phyloP scores from a whole-genome alignment of 2,329 filamentous ascomycete species.

The Alternaria conjuncta region DNA sequence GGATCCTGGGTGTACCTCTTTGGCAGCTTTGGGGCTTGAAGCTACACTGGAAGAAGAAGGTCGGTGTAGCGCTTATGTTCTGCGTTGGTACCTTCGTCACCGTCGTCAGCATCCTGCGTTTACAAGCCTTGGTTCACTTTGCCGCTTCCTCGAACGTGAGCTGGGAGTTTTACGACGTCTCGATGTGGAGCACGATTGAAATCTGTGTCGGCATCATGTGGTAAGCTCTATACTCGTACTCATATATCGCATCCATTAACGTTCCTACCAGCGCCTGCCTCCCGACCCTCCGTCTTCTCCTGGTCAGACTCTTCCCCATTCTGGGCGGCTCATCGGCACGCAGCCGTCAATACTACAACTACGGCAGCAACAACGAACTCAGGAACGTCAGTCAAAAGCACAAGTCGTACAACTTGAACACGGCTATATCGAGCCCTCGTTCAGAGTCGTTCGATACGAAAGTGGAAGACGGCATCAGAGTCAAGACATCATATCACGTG shows the following conservation, averaged over 20 bases:
- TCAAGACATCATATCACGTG: conserved; percentile 28
- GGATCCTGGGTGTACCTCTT: conserved; percentile 46
- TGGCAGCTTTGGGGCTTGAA: conserved; percentile 43
- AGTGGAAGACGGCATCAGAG: conserved; percentile 20
- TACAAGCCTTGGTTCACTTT: conserved; percentile 53
- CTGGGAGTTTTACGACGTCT: conserved; percentile 51
- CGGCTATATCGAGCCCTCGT: conserved; percentile 7
- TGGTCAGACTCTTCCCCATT: conserved; percentile 46
- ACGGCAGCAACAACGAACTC: conserved; percentile 32
- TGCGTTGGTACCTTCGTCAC: conserved; percentile 51
- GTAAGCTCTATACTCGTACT: conserved; percentile 6
- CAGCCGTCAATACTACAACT: conserved; percentile 32
- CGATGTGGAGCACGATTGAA: conserved; percentile 53
- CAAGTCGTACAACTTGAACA: conserved; percentile 10
- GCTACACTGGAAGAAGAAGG: conserved; percentile 48
- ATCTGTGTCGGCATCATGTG: conserved; percentile 53
- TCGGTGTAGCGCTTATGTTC: conserved; percentile 49
- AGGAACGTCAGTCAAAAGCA: conserved; percentile 18
- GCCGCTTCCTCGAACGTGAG: conserved; percentile 50
- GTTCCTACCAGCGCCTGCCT: conserved; percentile 45
- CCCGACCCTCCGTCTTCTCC: conserved; percentile 48
- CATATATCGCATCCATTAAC: neutral
- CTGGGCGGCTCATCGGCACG: conserved; percentile 44
- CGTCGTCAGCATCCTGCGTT: conserved; percentile 53
- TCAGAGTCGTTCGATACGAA: conserved; percentile 1